Percentiles rank a stretch among this genome's conserved stretches.
Conservation (phyloP, 2,329 filamentous ascomycete species). For the Hansfordia pulvinata region DNA sequence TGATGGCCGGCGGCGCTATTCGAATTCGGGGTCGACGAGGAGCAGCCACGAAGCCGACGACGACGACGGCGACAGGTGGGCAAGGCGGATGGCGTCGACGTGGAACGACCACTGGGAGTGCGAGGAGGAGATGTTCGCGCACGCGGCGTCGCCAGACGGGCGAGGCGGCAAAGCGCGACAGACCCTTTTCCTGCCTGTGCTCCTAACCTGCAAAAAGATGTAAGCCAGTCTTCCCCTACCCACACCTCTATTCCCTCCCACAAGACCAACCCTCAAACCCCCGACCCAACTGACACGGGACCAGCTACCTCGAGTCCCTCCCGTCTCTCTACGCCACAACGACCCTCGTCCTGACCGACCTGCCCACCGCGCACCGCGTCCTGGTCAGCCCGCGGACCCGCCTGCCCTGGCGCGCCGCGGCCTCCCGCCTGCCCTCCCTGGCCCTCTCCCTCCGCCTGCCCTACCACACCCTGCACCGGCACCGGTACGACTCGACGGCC, state of each 20-base stretch:
- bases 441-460: conserved; percentile 8
- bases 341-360: conserved; percentile 9
- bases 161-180: not conserved
- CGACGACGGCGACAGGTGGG: conserved; percentile 6
- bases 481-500: conserved; percentile 1
- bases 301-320: conserved; percentile 8
- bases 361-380: conserved; percentile 7
- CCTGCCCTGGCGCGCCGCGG: too few relatives aligned
- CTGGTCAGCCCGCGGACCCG: conserved; percentile 3
- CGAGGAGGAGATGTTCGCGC: conserved; percentile 10
- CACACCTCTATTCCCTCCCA: not conserved
- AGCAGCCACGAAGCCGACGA: conserved; percentile 4
- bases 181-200: conserved; percentile 7
- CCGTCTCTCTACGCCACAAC: conserved; percentile 7
- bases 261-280: not conserved
- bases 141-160: conserved; percentile 5
- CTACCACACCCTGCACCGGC: conserved; percentile 8
- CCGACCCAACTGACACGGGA: conserved; percentile 1
- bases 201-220: conserved; percentile 9
- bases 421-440: conserved; percentile 5
- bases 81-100: conserved; percentile 7
- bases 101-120: conserved; percentile 12
- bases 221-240: conserved; percentile 3
- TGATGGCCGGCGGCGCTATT: too few relatives aligned
- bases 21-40: conserved; percentile 8